phyloP scores from a whole-genome alignment of 2,329 filamentous ascomycete species.

The Paracamarosporium sp. region DNA sequence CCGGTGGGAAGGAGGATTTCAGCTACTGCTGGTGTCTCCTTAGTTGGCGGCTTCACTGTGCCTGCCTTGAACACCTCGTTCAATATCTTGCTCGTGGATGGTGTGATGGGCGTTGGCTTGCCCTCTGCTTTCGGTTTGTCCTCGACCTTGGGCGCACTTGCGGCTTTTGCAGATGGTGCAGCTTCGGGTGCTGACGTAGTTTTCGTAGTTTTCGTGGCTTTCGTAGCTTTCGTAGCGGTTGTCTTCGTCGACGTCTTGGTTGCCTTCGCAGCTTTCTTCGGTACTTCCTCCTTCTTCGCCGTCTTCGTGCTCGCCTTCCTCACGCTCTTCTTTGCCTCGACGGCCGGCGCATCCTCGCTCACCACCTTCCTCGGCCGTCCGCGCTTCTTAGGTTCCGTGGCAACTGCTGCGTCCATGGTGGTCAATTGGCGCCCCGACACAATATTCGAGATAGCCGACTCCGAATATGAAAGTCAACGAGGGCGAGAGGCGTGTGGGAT shows the following conservation, averaged over 20 bases:
- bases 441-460: not conserved
- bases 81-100: slow-evolving; percentile 38
- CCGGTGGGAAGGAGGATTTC: not conserved
- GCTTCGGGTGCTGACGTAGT: not conserved
- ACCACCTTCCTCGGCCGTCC: slow-evolving; percentile 42
- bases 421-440: not conserved
- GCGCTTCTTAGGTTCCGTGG: slow-evolving; percentile 36
- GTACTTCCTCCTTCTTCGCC: slow-evolving; percentile 20
- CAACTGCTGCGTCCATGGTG: slow-evolving; percentile 9
- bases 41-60: slow-evolving; percentile 21
- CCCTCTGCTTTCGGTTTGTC: slow-evolving; percentile 5
- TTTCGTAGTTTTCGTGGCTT: not conserved
- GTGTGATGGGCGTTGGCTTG: slow-evolving; percentile 33
- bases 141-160: slow-evolving; percentile 13
- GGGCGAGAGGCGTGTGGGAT: not conserved
- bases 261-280: slow-evolving; percentile 10
- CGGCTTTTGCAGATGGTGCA: not conserved
- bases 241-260: slow-evolving; percentile 12
- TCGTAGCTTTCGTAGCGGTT: not conserved
- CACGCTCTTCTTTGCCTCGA: slow-evolving; percentile 23
- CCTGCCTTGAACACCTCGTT: slow-evolving; percentile 34
- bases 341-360: slow-evolving; percentile 22
- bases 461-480: not conserved
- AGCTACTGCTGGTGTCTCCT: not conserved
- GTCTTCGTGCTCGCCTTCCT: slow-evolving; percentile 34